These are phyloP conservation scores for Aspergillus hancockii DNA, from an alignment of 495 filamentous ascomycete species.

Conservation along the genomic window DNA sequence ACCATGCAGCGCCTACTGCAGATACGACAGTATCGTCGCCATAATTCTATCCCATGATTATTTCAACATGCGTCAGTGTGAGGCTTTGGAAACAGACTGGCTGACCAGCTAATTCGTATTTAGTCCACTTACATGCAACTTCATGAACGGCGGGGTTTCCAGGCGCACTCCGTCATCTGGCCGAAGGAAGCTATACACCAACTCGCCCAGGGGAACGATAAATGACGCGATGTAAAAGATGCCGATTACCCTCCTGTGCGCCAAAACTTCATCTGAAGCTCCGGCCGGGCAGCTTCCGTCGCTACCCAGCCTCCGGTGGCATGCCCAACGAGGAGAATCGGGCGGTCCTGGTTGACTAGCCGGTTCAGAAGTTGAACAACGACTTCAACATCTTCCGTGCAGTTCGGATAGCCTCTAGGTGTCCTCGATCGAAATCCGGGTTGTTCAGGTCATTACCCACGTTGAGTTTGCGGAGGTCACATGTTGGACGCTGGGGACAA, in stretches of 20 bases:
- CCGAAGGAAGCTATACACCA: constrained; percentile 27
- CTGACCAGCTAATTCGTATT: neutral
- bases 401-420: constrained; percentile 33
- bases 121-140: constrained; percentile 25
- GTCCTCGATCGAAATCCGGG: constrained; percentile 30
- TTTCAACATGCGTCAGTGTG: too few species aligned
- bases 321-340: constrained; percentile 30
- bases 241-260: constrained; percentile 35
- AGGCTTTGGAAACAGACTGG: too few species aligned
- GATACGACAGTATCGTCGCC: constrained; percentile 24
- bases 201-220: constrained; percentile 32
- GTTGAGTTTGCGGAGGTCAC: constrained; percentile 30
- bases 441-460: constrained; percentile 31
- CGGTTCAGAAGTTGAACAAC: constrained; percentile 21
- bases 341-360: constrained; percentile 26
- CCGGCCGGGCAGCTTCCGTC: constrained; percentile 29
- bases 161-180: constrained; percentile 28
- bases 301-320: constrained; percentile 40
- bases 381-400: constrained; percentile 24
- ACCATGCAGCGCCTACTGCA: constrained; percentile 17
- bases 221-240: constrained; percentile 36
- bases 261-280: constrained; percentile 24
- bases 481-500: constrained; percentile 38
- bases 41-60: constrained; percentile 19
- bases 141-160: constrained; percentile 20